These are phyloP conservation scores for Citeromyces matritensis DNA, from an alignment of 805 yeast genomes.

Conservation along the genomic window DNA sequence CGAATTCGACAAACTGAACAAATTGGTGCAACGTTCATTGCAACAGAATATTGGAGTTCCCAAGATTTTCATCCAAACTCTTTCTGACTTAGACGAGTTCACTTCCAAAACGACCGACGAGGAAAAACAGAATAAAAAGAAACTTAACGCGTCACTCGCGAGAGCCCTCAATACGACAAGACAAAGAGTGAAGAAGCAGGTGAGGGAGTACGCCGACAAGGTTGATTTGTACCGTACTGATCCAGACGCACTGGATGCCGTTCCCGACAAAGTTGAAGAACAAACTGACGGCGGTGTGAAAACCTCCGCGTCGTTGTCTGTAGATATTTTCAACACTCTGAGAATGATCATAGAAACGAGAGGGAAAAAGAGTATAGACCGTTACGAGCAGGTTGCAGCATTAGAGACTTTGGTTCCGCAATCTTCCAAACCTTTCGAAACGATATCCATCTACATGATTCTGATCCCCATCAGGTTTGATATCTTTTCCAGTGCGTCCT, in stretches of 20 bases:
- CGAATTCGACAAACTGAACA: slow-evolving; percentile 69
- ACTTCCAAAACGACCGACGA: slow-evolving; percentile 34
- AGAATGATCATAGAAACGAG: slow-evolving; percentile 71
- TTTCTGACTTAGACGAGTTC: slow-evolving; percentile 61
- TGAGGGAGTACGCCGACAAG: slow-evolving; percentile 50
- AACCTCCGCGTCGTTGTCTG: slow-evolving; percentile 12
- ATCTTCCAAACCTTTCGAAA: slow-evolving; percentile 53
- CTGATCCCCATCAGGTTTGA: slow-evolving; percentile 85
- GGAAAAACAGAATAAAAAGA: slow-evolving; percentile 43
- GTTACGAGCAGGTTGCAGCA: slow-evolving; percentile 55
- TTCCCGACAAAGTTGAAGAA: slow-evolving; percentile 13
- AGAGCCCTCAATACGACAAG: slow-evolving; percentile 77
- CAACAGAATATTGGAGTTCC: slow-evolving; percentile 75
- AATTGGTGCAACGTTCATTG: slow-evolving; percentile 47
- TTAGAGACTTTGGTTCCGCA: slow-evolving; percentile 43
- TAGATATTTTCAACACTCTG: slow-evolving; percentile 55
- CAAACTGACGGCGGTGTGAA: slow-evolving; percentile 12
- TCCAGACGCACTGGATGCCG: slow-evolving; percentile 63
- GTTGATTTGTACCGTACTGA: slow-evolving; percentile 45
- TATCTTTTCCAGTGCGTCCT: slow-evolving; percentile 46
- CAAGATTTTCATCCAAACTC: slow-evolving; percentile 45
- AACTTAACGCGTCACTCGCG: slow-evolving; percentile 68
- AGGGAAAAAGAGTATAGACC: slow-evolving; percentile 91
- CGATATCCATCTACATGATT: slow-evolving; percentile 62
- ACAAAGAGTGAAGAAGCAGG: slow-evolving; percentile 76